Evolutionary conservation across 1,139 yeast genomes (phyloP).

Genomic region (Scheffersomyces stambukii): DNA sequence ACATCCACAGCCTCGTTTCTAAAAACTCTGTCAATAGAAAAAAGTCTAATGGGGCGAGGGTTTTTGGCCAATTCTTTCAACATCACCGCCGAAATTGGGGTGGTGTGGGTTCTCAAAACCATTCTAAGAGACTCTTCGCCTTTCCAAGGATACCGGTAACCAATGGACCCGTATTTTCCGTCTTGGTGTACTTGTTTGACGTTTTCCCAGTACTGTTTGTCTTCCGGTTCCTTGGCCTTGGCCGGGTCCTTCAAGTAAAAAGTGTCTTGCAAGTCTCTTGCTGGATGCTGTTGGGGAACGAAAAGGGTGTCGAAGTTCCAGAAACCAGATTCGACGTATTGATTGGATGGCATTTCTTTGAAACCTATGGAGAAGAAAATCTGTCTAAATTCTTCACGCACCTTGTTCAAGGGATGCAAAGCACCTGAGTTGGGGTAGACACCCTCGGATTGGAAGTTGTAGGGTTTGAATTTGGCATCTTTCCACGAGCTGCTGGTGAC

Average conservation of each 20-base stretch:
- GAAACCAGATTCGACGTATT: conserved; percentile 96
- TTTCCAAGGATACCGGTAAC: conserved; percentile 98
- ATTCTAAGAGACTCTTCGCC: conserved; percentile 83
- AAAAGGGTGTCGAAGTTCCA: conserved; percentile 97
- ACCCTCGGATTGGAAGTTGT: conserved; percentile 95
- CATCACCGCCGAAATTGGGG: conserved; percentile 89
- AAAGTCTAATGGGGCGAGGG: conserved; percentile 88
- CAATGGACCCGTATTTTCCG: conserved; percentile 92
- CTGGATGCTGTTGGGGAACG: conserved; percentile 99
- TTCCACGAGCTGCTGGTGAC: conserved; percentile 77
- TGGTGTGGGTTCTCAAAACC: conserved; percentile 95
- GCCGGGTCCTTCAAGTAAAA: conserved; percentile 93
- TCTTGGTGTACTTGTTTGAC: conserved; percentile 80
- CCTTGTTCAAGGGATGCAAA: conserved; percentile 92
- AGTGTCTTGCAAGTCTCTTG: conserved; percentile 97
- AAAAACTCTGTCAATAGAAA: conserved; percentile 97
- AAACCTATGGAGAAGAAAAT: conserved; percentile 97
- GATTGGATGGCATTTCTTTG: conserved; percentile 98
- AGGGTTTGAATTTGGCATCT: conserved; percentile 82
- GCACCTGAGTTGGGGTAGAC: conserved; percentile 85
- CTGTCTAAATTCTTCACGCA: conserved; percentile 95
- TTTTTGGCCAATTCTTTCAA: conserved; percentile 81
- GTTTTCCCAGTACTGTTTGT: conserved; percentile 70
- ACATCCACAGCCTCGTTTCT: conserved; percentile 99
- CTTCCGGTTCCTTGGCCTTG: conserved; percentile 76